These are phyloP conservation scores for Hypoxylon cercidicola DNA, from an alignment of 495 filamentous ascomycete species.

Conservation along the genomic window DNA sequence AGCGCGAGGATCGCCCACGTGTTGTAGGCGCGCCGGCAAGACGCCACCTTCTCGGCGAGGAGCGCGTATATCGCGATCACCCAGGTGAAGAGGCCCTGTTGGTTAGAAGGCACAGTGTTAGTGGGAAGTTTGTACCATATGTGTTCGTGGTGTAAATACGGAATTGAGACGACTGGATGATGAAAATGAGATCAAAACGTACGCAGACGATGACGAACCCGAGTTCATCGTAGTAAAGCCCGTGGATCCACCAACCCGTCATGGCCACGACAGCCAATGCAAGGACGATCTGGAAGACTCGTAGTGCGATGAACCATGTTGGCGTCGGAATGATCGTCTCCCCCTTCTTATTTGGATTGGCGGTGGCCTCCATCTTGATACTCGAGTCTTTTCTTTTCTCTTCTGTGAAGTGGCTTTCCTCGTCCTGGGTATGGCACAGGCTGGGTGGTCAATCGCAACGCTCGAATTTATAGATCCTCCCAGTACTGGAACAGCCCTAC, in stretches of 20 bases:
- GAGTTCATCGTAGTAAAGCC: constrained; percentile 46
- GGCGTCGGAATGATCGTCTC: constrained; percentile 49
- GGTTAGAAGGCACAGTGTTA: constrained; percentile 12
- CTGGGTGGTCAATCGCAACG: not conserved
- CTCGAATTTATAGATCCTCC: not conserved
- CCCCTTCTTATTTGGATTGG: constrained; percentile 38
- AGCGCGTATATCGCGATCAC: constrained; percentile 53
- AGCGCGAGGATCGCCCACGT: constrained; percentile 59
- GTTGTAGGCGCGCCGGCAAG: constrained; percentile 52
- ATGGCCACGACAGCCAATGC: constrained; percentile 50
- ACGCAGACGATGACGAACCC: constrained; percentile 57
- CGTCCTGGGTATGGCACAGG: not conserved
- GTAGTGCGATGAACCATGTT: constrained; percentile 50
- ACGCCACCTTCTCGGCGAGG: constrained; percentile 52
- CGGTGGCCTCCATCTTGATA: constrained; percentile 27
- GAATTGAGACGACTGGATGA: not conserved
- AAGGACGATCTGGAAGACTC: constrained; percentile 54
- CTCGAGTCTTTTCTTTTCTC: not conserved
- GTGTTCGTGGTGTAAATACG: not conserved
- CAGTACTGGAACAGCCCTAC: constrained; percentile 1
- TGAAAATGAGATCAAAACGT: constrained; percentile 29
- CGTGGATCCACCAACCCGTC: constrained; percentile 56
- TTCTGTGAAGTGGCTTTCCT: not conserved
- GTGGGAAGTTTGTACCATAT: not conserved
- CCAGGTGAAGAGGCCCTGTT: constrained; percentile 58